These are phyloP conservation scores for Penicillium atrosanguineum DNA, from an alignment of 495 filamentous ascomycete species.

Conservation along the genomic window DNA sequence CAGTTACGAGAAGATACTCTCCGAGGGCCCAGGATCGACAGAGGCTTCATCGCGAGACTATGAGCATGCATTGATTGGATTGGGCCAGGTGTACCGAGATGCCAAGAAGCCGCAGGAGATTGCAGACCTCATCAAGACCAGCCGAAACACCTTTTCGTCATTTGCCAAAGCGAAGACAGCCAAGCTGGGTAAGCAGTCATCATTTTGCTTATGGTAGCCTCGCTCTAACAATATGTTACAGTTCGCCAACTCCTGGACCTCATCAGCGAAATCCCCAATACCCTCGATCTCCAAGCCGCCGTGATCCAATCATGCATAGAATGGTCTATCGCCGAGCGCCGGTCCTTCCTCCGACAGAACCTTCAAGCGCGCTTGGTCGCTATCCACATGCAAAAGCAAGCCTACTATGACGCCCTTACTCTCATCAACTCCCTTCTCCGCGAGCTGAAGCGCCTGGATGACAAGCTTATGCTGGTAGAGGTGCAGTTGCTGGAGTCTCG, in stretches of 20 bases:
- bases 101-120: constrained; percentile 84
- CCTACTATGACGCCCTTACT: constrained; percentile 93
- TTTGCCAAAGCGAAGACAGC: constrained; percentile 99
- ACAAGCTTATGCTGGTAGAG: constrained; percentile 98
- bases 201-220: not conserved
- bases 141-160: constrained; percentile 84
- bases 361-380: constrained; percentile 93
- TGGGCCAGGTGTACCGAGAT: constrained; percentile 92
- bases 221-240: constrained; percentile 31
- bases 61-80: constrained; percentile 64
- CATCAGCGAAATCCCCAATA: constrained; percentile 89
- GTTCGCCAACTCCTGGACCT: constrained; percentile 97
- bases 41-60: constrained; percentile 86
- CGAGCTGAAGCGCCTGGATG: constrained; percentile 95
- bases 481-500: constrained; percentile 96
- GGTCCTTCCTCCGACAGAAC: constrained; percentile 94
- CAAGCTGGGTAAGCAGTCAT: constrained; percentile 73
- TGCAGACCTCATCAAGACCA: constrained; percentile 85
- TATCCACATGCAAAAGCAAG: constrained; percentile 92
- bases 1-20: constrained; percentile 84
- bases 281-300: constrained; percentile 84
- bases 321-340: constrained; percentile 91
- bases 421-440: constrained; percentile 93
- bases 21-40: constrained; percentile 74
- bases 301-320: constrained; percentile 98